Percentiles rank a stretch among this genome's conserved stretches.
Conservation (phyloP, 2,329 filamentous ascomycete genomes). For the Lithohypha guttulata region DNA sequence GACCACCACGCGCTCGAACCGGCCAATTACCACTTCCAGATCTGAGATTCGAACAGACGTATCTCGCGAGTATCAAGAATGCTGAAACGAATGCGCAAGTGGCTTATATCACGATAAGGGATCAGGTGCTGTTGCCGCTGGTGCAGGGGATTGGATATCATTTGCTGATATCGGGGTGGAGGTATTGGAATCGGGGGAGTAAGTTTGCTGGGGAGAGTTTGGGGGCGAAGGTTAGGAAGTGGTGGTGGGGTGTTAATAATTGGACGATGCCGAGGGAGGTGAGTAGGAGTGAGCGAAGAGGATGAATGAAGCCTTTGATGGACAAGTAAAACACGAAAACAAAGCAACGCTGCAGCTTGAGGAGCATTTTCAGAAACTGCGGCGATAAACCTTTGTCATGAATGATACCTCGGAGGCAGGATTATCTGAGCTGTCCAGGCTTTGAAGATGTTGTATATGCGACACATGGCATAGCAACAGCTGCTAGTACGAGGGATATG, state of each 20-base stretch:
- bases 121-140: slow-evolving; percentile 78
- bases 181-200: slow-evolving; percentile 73
- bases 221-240: slow-evolving; percentile 64
- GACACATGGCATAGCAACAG: no score
- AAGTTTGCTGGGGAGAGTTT: slow-evolving; percentile 64
- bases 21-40: slow-evolving; percentile 70
- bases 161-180: slow-evolving; percentile 74
- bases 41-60: slow-evolving; percentile 94
- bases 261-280: slow-evolving; percentile 56
- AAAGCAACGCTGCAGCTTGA: no score
- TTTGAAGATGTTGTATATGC: no score
- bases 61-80: slow-evolving; percentile 74
- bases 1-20: slow-evolving; percentile 28
- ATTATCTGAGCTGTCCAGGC: no score
- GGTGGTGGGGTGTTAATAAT: slow-evolving; percentile 94
- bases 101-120: slow-evolving; percentile 70
- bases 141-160: slow-evolving; percentile 85
- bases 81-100: slow-evolving; percentile 73
- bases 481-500: no score
- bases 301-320: no score
- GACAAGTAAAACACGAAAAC: no score
- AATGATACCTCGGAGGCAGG: no score
- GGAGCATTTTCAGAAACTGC: no score
- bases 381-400: no score
- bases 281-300: slow-evolving; percentile 22